Percentiles rank a stretch among this genome's conserved stretches.
Evolutionary conservation across 192 early-diverging fungal species (phyloP).

Genomic region (Mortierella claussenii): DNA sequence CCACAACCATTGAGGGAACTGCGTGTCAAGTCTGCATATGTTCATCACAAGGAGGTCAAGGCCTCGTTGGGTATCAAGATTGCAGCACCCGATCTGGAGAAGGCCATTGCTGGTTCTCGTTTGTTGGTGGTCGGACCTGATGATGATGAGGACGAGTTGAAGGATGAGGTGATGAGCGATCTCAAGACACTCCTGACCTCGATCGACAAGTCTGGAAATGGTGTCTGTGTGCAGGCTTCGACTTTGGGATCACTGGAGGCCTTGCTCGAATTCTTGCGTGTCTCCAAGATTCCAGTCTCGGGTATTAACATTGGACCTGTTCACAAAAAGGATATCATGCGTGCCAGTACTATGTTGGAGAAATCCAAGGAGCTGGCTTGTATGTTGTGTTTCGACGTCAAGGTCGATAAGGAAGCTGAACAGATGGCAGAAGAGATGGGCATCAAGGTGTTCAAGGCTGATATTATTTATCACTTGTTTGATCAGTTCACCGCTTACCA

Average conservation of each 20-base stretch:
- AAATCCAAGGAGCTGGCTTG: constrained; percentile 84
- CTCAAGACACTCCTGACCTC: constrained; percentile 77
- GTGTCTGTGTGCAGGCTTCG: constrained; percentile 98
- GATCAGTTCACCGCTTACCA: constrained; percentile 90
- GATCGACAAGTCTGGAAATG: constrained; percentile 86
- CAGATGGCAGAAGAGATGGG: constrained; percentile 92
- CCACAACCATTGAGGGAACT: constrained; percentile 99
- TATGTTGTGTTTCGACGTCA: constrained; percentile 92
- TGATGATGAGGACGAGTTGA: constrained; percentile 96
- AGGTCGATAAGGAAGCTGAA: constrained; percentile 89
- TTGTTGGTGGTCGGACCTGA: constrained; percentile 92
- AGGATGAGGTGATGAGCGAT: constrained; percentile 95
- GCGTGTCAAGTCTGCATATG: constrained; percentile 95
- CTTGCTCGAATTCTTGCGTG: constrained; percentile 90
- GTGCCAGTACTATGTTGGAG: constrained; percentile 93
- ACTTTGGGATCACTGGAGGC: constrained; percentile 98
- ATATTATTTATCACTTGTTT: constrained; percentile 99
- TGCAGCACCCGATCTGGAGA: constrained; percentile 91
- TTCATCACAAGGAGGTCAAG: constrained; percentile 97
- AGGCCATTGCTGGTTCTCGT: constrained; percentile 97
- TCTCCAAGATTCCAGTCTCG: constrained; percentile 94
- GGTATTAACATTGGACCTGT: constrained; percentile 98
- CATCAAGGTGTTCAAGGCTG: constrained; percentile 93
- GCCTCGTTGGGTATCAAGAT: constrained; percentile 98
- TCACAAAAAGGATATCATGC: constrained; percentile 96